Percentiles rank a stretch among this genome's conserved stretches.
phyloP scores from a whole-genome alignment of 768 basidiomycete genomes.

The Clavulina sp. region DNA sequence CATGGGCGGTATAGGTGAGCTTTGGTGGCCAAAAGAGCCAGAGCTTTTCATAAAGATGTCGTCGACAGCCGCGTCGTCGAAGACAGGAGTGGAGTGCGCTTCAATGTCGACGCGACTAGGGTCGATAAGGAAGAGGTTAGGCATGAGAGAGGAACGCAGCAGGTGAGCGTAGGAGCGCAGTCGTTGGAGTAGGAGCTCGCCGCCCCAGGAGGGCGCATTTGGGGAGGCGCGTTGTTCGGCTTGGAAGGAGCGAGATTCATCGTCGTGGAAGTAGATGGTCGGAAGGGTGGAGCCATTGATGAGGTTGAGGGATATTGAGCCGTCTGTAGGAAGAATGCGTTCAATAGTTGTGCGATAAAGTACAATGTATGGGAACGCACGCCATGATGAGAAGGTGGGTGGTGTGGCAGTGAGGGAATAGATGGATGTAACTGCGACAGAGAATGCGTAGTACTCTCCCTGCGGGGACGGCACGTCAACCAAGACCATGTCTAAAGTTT shows the following conservation, averaged over 20 bases:
- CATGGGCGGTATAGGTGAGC: slow-evolving; percentile 72
- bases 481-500: slow-evolving; percentile 52
- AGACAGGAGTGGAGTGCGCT: slow-evolving; percentile 69
- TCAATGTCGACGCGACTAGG: slow-evolving; percentile 88
- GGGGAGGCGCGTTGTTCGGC: slow-evolving; percentile 1
- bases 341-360: slow-evolving; percentile 13
- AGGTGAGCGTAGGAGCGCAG: slow-evolving; percentile 64
- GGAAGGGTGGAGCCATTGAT: slow-evolving; percentile 74
- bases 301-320: slow-evolving; percentile 76
- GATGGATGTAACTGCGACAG: slow-evolving; percentile 76
- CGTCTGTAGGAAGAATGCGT: slow-evolving; percentile 35
- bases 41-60: slow-evolving; percentile 70
- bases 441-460: slow-evolving; percentile 88
- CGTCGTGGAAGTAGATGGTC: slow-evolving; percentile 90
- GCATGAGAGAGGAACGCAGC: slow-evolving; percentile 70
- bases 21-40: no score
- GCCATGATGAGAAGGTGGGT: slow-evolving; percentile 72
- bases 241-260: slow-evolving; percentile 60
- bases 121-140: slow-evolving; percentile 77
- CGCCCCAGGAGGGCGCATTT: slow-evolving; percentile 10
- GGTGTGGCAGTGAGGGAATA: slow-evolving; percentile 79
- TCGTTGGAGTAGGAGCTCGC: slow-evolving; percentile 42
- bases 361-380: slow-evolving; percentile 26
- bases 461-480: slow-evolving; percentile 70
- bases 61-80: slow-evolving; percentile 74